Evolutionary conservation across 805 yeast species (phyloP), one percentile per base, ranked within the genome.

Genomic region (Debaryomyces hansenii): DNA sequence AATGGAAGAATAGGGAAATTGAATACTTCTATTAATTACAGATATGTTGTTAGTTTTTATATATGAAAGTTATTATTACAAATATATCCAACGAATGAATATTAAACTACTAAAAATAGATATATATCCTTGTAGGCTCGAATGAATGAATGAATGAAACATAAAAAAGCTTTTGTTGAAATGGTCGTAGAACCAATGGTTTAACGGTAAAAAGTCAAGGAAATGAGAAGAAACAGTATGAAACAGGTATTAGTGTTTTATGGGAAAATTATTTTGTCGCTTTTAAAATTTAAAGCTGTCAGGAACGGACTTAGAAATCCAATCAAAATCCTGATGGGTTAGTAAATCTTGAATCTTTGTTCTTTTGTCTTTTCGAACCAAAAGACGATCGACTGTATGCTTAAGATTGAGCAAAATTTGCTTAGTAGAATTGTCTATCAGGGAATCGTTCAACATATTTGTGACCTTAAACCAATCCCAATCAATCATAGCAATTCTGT

Each of bases 401-500:
- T 62, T 62, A 45, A 72, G 54, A 12, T 58, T 54, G 0, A 18
- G 24, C 20, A 67, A 48, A 3, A 64, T 57, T 2, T 15, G 12
- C 41, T 53, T 55, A 14, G 57, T 54, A 21, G 56, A 56, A 6
- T 43, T 45, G 9, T 53, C 52, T 2, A 55, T 20, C 1, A 20
- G 34, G 1, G 44, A 40, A 18, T 49, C 48, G 6, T 37, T 40
- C 37, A 55, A 36, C 35, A 57, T 34, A 3, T 63, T 61, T 10
- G 51, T 44, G 5, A 67, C 67, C 1, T 74, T 74, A 45, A 70
- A 75, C 98, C 98, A 92, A 32, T 77, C 78, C 99, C 99, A 94
- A 50, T 88, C 94, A 32, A 89, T 83, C 59, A 92, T 80, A 4
- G 97, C 97, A 28, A 92, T 94, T 46, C 97, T 72, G 64, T 92